These are phyloP conservation scores for Plenodomus tracheiphilus DNA, from an alignment of 2,329 filamentous ascomycete species.

Conservation along the genomic window DNA sequence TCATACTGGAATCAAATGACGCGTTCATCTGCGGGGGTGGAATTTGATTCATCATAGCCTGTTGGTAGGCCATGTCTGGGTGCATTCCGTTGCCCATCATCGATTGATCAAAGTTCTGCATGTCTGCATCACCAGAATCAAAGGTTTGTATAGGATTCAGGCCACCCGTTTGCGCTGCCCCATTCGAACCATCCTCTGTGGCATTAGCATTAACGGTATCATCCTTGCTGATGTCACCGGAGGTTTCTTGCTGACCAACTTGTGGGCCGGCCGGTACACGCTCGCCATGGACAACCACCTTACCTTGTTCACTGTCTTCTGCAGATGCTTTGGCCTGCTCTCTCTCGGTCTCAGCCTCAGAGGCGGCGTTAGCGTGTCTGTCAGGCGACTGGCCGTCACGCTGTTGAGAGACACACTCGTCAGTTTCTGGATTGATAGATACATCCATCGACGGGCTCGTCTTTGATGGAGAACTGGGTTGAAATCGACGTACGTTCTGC, in stretches of 20 bases:
- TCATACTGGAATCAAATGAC: constrained; percentile 44
- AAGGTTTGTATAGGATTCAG: constrained; percentile 42
- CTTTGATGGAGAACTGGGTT: constrained; percentile 19
- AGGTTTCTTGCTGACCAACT: constrained; percentile 5
- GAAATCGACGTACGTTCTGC: constrained; percentile 41
- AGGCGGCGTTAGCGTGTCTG: constrained; percentile 35
- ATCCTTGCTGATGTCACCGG: constrained; percentile 12
- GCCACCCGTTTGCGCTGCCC: constrained; percentile 18
- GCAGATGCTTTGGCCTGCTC: constrained; percentile 25
- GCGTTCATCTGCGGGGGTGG: constrained; percentile 58
- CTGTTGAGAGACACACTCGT: constrained; percentile 27
- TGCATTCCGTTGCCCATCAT: constrained; percentile 37
- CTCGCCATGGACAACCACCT: constrained; percentile 15
- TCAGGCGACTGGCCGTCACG: constrained; percentile 38
- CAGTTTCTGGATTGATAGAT: constrained; percentile 23
- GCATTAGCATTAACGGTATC: constrained; percentile 18
- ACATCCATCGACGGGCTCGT: constrained; percentile 9
- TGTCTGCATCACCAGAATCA: constrained; percentile 30
- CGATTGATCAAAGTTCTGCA: constrained; percentile 25
- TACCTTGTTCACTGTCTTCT: constrained; percentile 37
- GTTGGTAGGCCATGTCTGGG: constrained; percentile 22
- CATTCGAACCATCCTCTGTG: constrained; percentile 19
- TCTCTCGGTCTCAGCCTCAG: constrained; percentile 36
- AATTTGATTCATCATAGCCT: constrained; percentile 49
- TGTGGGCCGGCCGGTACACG: constrained; percentile 6